Evolutionary conservation across 345 rosid genomes (phyloP).

Genomic region (Populus pruinosa): DNA sequence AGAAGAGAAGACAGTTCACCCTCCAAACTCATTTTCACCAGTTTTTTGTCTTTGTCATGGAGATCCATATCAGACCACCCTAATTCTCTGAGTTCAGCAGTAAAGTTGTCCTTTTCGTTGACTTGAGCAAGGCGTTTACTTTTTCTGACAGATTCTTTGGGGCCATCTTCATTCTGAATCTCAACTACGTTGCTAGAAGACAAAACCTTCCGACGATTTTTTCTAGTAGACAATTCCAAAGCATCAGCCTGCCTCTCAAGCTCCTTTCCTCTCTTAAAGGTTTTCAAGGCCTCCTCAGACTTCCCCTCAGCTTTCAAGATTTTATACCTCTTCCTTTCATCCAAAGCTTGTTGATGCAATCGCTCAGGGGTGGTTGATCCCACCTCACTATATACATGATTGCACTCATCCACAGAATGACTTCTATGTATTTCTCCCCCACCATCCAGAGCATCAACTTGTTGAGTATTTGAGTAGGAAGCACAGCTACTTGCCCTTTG

Average conservation of each 20-base stretch:
- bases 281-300: conserved; percentile 76
- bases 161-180: conserved; percentile 38
- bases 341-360: conserved; percentile 65
- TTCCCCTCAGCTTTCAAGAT: conserved; percentile 75
- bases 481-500: conserved; percentile 42
- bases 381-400: conserved; percentile 26
- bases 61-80: conserved; percentile 81
- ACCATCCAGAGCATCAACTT: conserved; percentile 22
- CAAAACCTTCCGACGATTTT: conserved; percentile 46
- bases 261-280: conserved; percentile 90
- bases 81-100: conserved; percentile 65
- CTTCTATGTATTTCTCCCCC: conserved; percentile 22
- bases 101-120: conserved; percentile 52
- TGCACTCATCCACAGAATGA: conserved; percentile 27
- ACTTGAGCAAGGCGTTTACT: conserved; percentile 36
- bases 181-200: conserved; percentile 31
- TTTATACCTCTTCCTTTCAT: conserved; percentile 70
- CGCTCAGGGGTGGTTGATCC: conserved; percentile 54
- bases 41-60: conserved; percentile 46
- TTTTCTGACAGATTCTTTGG: conserved; percentile 42
- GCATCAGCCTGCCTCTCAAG: conserved; percentile 90
- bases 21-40: conserved; percentile 58
- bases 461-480: conserved; percentile 36
- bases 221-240: conserved; percentile 57
- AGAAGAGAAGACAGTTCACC: conserved; percentile 82